Evolutionary conservation across 2,329 filamentous ascomycete genomes (phyloP).

Genomic region (Venturia aucupariae): DNA sequence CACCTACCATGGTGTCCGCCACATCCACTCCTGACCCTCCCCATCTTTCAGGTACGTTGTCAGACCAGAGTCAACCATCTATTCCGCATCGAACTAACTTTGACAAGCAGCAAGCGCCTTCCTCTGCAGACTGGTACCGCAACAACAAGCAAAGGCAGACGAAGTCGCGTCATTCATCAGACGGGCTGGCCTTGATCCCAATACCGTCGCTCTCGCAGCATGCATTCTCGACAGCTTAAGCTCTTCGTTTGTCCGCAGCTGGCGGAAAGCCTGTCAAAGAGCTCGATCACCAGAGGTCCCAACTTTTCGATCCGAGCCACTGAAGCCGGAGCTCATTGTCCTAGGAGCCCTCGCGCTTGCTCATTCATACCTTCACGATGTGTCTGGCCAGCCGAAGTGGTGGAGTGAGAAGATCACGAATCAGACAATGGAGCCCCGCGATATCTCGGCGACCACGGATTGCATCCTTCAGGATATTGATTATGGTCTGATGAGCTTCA

Average conservation of each 20-base stretch:
- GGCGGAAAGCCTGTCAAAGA: slow-evolving; percentile 20
- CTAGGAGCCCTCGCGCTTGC: slow-evolving; percentile 29
- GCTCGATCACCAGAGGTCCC: not conserved
- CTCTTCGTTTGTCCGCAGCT: slow-evolving; percentile 24
- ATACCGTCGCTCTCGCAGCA: slow-evolving; percentile 27
- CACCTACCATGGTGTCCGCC: slow-evolving; percentile 19
- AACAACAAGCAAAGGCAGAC: slow-evolving; percentile 23
- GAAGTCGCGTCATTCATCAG: slow-evolving; percentile 24
- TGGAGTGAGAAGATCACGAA: slow-evolving; percentile 26
- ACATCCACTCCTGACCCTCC: not conserved
- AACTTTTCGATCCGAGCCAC: not conserved
- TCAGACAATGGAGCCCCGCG: slow-evolving; percentile 21
- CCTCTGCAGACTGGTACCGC: slow-evolving; percentile 29
- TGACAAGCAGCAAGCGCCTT: slow-evolving; percentile 25
- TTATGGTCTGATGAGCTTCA: slow-evolving; percentile 29
- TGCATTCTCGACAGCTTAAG: slow-evolving; percentile 30
- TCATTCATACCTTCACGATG: slow-evolving; percentile 27
- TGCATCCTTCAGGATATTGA: slow-evolving; percentile 29
- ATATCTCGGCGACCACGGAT: slow-evolving; percentile 26
- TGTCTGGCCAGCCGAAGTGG: slow-evolving; percentile 22
- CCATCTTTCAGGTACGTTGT: not conserved
- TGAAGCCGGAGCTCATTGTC: slow-evolving; percentile 26
- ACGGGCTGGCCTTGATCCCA: slow-evolving; percentile 25
- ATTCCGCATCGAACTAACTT: slow-evolving; percentile 10
- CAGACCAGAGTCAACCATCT: not conserved